Evolutionary conservation across 805 yeast genomes (phyloP).

Genomic region (Metschnikowia lunata): DNA sequence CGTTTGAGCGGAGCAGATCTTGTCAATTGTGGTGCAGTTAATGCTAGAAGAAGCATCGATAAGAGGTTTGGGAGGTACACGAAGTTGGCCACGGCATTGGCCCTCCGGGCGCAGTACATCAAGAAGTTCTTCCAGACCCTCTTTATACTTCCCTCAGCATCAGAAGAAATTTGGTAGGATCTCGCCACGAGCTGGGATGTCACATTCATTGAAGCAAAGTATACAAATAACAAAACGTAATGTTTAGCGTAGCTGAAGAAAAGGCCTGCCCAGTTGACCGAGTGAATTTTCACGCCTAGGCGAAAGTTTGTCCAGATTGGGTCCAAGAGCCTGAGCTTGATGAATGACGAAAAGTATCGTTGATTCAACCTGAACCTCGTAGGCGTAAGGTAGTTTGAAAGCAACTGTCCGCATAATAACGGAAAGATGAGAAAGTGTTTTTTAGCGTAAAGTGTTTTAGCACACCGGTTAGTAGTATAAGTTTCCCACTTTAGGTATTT

Average conservation of each 20-base stretch:
- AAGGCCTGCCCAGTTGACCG: constrained; percentile 29
- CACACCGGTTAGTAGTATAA: constrained; percentile 17
- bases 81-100: constrained; percentile 32
- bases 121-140: constrained; percentile 14
- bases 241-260: constrained; percentile 24
- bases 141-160: constrained; percentile 1
- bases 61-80: constrained; percentile 35
- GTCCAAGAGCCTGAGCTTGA: constrained; percentile 30
- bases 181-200: constrained; percentile 20
- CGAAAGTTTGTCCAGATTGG: constrained; percentile 41
- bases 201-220: constrained; percentile 19
- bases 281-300: constrained; percentile 22
- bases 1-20: constrained; percentile 7
- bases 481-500: constrained; percentile 23
- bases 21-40: constrained; percentile 30
- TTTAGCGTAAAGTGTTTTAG: constrained; percentile 22
- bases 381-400: constrained; percentile 40
- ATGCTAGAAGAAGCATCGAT: constrained; percentile 30
- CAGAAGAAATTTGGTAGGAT: constrained; percentile 22
- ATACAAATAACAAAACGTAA: constrained; percentile 19
- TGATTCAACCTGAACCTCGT: constrained; percentile 33
- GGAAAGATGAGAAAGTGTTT: constrained; percentile 36
- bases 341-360: constrained; percentile 29
- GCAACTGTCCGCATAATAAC: constrained; percentile 33
- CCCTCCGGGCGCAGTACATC: constrained; percentile 19